A percentile compares a stretch with the other conserved stretches of the same genome.
phyloP scores from a whole-genome alignment of 345 rosid genomes.

The Salix brachista region DNA sequence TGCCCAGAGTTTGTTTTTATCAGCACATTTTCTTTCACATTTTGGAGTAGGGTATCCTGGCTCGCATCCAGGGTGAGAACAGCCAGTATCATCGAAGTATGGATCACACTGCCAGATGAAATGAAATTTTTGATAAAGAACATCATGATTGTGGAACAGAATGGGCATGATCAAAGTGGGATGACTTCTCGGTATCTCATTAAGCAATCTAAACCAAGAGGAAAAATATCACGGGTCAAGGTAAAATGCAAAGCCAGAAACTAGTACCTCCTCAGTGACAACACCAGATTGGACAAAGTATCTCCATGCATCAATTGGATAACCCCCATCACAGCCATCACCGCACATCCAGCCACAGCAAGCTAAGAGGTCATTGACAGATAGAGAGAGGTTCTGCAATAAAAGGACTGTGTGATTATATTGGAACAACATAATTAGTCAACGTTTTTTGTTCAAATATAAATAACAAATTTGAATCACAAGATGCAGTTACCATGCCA shows the following conservation, averaged over 20 bases:
- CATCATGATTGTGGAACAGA: neutral
- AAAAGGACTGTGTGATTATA: neutral
- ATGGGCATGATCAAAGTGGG: neutral
- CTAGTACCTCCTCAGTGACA: conserved; percentile 82
- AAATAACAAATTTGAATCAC: neutral
- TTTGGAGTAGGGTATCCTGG: conserved; percentile 81
- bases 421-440: neutral
- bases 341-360: conserved; percentile 97
- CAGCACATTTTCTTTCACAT: conserved; percentile 68
- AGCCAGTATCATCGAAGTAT: conserved; percentile 78
- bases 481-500: conserved; percentile 50
- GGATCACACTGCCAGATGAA: conserved; percentile 69
- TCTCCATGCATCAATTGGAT: conserved; percentile 78
- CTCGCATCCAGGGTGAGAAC: conserved; percentile 97
- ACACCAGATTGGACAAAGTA: conserved; percentile 73
- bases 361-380: conserved; percentile 86
- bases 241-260: neutral
- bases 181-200: neutral
- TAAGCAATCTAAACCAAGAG: neutral
- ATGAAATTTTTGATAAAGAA: neutral
- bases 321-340: conserved; percentile 83
- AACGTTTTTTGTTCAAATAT: neutral
- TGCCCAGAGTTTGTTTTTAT: conserved; percentile 66
- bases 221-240: neutral
- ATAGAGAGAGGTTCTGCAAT: conserved; percentile 66